Evolutionary conservation across 352 stramenopile species (phyloP).

Genomic region (Plasmopara muralis): DNA sequence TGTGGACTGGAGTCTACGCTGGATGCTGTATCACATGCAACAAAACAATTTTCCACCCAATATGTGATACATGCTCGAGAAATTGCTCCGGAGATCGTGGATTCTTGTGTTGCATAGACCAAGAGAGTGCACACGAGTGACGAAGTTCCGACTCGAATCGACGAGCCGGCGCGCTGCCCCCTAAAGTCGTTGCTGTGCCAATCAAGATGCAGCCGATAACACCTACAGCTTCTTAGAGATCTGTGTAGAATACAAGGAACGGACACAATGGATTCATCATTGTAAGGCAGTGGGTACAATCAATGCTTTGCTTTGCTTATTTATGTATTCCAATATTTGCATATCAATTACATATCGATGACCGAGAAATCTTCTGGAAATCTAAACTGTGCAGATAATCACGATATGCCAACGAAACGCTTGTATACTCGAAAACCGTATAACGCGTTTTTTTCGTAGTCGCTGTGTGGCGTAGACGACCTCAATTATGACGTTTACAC

Average conservation of each 20-base stretch:
- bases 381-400: no score
- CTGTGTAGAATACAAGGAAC: not conserved
- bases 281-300: no score
- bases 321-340: no score
- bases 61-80: slow-evolving; percentile 14
- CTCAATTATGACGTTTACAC: no score
- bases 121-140: slow-evolving; percentile 4
- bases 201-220: slow-evolving; percentile 18
- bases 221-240: not conserved
- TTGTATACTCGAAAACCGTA: no score
- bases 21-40: slow-evolving; percentile 24
- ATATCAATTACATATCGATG: no score
- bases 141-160: slow-evolving; percentile 6
- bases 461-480: no score
- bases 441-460: no score
- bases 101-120: slow-evolving; percentile 16
- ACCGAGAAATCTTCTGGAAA: no score
- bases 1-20: slow-evolving; percentile 17
- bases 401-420: no score
- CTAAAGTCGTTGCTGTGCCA: slow-evolving; percentile 11
- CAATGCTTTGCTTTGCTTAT: no score
- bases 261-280: not conserved
- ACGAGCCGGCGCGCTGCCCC: slow-evolving; percentile 2
- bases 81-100: slow-evolving; percentile 18
- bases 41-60: slow-evolving; percentile 11